Evolutionary conservation across 2,329 filamentous ascomycete species (phyloP).

Genomic region (Claviceps pusilla): DNA sequence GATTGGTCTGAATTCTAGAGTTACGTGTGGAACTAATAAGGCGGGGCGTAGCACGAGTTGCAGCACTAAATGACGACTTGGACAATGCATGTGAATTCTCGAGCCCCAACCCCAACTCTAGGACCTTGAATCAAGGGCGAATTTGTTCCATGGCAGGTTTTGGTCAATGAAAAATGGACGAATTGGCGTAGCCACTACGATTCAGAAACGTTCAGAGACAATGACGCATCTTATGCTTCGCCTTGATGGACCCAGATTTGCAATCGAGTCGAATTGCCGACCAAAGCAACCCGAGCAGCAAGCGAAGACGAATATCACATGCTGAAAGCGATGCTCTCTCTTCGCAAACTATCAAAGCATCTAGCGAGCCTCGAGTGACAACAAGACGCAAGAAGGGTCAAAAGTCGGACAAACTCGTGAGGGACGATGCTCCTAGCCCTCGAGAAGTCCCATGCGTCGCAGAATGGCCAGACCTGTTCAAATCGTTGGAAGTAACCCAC

Average conservation of each 20-base stretch:
- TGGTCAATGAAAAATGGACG: not conserved
- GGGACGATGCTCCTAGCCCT: not conserved
- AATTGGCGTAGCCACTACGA: not conserved
- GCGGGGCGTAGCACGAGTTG: not conserved
- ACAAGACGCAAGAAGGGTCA: not conserved
- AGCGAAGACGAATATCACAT: not conserved
- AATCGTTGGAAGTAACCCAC: slow-evolving; percentile 58
- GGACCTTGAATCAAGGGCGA: no score
- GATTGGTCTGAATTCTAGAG: no score
- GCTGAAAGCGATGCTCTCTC: not conserved
- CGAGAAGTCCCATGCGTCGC: slow-evolving; percentile 11
- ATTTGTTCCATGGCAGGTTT: not conserved
- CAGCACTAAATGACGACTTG: not conserved
- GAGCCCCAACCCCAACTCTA: no score
- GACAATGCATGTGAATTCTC: not conserved
- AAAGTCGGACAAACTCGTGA: not conserved
- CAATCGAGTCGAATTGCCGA: not conserved
- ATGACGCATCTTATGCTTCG: not conserved
- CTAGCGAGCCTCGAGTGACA: not conserved
- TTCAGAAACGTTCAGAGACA: not conserved
- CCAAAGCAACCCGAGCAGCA: not conserved
- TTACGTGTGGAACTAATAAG: not conserved
- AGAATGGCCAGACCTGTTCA: slow-evolving; percentile 63
- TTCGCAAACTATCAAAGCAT: not conserved
- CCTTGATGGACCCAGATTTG: not conserved